Base-by-base conservation (phyloP, 352 stramenopile species). In the Globisporangium abappressorium region DNA sequence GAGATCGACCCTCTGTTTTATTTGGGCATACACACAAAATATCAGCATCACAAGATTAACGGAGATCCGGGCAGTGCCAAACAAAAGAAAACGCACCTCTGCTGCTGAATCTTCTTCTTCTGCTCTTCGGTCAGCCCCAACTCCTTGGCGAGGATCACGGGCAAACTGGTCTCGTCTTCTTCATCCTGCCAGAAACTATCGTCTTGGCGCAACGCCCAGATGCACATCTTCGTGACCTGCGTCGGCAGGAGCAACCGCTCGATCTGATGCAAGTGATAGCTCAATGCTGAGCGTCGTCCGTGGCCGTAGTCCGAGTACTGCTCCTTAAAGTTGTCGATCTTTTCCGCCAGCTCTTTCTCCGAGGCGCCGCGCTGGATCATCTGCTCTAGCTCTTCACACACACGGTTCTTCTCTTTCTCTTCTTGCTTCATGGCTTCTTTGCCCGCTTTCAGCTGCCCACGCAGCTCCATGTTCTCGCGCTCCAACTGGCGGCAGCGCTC, bases 321-420 rank as follows among this genome's bases (percentile, higher is more conserved):
- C 74, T 98, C 94, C 41, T 97, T 97, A 73, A 97, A 98, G 71
- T 97, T 98, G 79, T 98, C 91, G 55, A 98, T 97, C 76, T 97
- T 98, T 66, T 96, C 88, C 57, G 94, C 94, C 7, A 98, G 85
- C 64, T 94, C 89, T 41, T 87, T 89, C 76, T 97, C 94, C 9
- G 74, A 89, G 41, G 85, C 85, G 47, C 81, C 83, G 47, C 83
- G 73, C 72, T 91, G 74, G 64, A 95, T 92, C 88, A 95, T 94
- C 49, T 84, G 73, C 71, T 93, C 82, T 5, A 95, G 78, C 66
- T 94, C 84, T 64, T 93, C 80, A 63, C 83, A 93, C 64, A 95
- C 83, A 36, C 81, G 83, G 63, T 95, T 90, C 73, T 93, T 95
- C 66, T 94, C 90, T 36, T 90, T 84, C 65, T 94, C 82, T 65